phyloP scores from a whole-genome alignment of 257 asterid species.

The Craterostigma plantagineum region DNA sequence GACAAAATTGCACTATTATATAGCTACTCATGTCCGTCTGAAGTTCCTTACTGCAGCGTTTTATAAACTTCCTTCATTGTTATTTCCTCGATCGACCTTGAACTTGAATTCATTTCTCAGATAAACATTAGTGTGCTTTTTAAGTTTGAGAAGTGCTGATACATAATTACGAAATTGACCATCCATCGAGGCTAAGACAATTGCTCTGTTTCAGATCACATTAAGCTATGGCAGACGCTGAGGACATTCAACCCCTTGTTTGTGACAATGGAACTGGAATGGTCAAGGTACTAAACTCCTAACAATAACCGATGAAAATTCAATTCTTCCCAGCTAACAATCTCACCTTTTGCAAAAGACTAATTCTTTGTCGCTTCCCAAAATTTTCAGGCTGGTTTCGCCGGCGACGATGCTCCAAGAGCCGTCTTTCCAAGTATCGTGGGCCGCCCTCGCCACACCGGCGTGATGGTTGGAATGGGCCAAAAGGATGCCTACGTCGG shows the following conservation, averaged over 20 bases:
- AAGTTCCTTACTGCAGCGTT: too few species aligned
- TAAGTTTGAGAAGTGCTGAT: too few species aligned
- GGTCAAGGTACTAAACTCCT: constrained; percentile 43
- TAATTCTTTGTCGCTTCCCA: constrained; percentile 5
- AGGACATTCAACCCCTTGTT: constrained; percentile 49
- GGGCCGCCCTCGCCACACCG: constrained; percentile 58
- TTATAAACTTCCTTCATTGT: too few species aligned
- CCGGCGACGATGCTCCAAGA: constrained; percentile 61
- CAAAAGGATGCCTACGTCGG: constrained; percentile 82
- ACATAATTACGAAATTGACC: not conserved
- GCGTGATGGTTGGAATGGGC: constrained; percentile 82
- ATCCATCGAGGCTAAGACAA: not conserved
- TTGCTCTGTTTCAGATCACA: constrained; percentile 9
- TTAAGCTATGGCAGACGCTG: constrained; percentile 43
- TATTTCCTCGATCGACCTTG: too few species aligned
- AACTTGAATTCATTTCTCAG: too few species aligned
- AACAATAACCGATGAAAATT: not conserved
- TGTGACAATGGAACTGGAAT: constrained; percentile 56
- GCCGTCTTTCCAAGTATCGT: constrained; percentile 48
- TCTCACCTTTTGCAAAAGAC: not conserved
- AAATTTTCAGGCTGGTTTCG: constrained; percentile 37
- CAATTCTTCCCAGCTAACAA: too few species aligned
- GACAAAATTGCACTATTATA: too few species aligned
- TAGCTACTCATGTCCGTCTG: too few species aligned
- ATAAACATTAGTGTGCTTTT: not conserved